Conservation (phyloP, 177 flowering plant species). For the Vitis hybrid region DNA sequence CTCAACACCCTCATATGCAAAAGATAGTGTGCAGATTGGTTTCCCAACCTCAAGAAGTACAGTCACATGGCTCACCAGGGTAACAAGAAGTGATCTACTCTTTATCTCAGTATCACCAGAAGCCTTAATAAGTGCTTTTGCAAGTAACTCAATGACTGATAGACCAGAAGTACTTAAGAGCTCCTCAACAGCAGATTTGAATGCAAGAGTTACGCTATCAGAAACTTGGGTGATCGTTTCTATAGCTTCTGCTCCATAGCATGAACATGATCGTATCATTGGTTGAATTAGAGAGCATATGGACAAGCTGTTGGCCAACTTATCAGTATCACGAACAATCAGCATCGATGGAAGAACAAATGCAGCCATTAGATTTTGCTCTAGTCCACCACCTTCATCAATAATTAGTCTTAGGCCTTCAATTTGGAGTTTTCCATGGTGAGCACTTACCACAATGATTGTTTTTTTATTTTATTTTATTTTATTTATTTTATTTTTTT, state of each 20-base stretch:
- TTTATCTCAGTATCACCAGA: constrained; percentile 88
- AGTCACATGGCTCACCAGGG: constrained; percentile 75
- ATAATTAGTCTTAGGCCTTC: constrained; percentile 81
- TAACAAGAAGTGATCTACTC: constrained; percentile 76
- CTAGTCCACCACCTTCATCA: constrained; percentile 82
- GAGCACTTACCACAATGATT: constrained; percentile 84
- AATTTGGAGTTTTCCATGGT: constrained; percentile 80
- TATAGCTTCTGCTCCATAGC: background rate
- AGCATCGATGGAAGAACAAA: constrained; percentile 72
- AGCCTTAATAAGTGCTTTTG: constrained; percentile 92
- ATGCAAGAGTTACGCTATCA: constrained; percentile 85
- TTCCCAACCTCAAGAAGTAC: constrained; percentile 28
- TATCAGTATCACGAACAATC: constrained; percentile 47
- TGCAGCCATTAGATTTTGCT: constrained; percentile 72
- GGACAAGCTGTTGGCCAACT: too few species aligned
- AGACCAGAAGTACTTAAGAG: constrained; percentile 63
- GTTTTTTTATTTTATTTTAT: constrained; percentile 9
- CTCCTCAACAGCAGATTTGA: constrained; percentile 80
- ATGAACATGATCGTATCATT: too few species aligned
- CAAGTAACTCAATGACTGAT: constrained; percentile 75
- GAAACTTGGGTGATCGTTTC: background rate
- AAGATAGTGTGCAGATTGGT: too few species aligned
- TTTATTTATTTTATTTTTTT: background rate
- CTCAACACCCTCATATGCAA: too few species aligned
- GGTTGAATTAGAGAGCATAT: too few species aligned